Evolutionary conservation across 2,329 filamentous ascomycete genomes (phyloP).

Genomic region (Emergomyces orientalis): DNA sequence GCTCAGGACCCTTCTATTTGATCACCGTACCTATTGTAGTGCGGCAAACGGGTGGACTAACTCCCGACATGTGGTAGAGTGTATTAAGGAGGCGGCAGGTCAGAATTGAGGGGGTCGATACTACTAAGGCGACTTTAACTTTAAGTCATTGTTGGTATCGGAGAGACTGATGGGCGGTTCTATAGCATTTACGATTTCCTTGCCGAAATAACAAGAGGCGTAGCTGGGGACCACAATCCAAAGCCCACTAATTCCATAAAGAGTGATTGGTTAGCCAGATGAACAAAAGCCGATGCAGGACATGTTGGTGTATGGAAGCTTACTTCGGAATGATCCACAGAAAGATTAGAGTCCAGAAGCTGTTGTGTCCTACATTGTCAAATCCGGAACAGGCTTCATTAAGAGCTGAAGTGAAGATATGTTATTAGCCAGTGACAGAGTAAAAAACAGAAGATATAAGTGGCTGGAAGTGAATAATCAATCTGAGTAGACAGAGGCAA

Average conservation of each 20-base stretch:
- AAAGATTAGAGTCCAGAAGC: conserved; percentile 42
- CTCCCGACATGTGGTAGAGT: neutral
- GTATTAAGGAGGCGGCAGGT: neutral
- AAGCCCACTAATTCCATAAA: conserved; percentile 40
- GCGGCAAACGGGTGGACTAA: neutral
- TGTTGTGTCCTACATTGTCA: conserved; percentile 54
- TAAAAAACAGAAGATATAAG: neutral
- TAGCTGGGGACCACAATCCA: conserved; percentile 58
- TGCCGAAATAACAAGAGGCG: conserved; percentile 51
- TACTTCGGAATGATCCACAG: conserved; percentile 61
- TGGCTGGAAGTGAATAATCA: neutral
- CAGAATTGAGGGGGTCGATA: neutral
- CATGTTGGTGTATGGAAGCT: conserved; percentile 23
- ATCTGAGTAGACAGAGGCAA: neutral
- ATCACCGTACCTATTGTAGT: neutral
- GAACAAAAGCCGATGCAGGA: conserved; percentile 2
- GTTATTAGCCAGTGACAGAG: conserved; percentile 5
- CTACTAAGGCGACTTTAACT: neutral
- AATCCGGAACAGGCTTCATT: conserved; percentile 55
- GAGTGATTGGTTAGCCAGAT: conserved; percentile 14
- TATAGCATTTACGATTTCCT: conserved; percentile 53
- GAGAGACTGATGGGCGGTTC: conserved; percentile 24
- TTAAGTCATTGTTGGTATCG: neutral
- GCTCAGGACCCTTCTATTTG: neutral
- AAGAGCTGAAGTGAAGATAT: conserved; percentile 37